Conservation (phyloP, 345 rosid species). For the Aquilaria yunnanensis region DNA sequence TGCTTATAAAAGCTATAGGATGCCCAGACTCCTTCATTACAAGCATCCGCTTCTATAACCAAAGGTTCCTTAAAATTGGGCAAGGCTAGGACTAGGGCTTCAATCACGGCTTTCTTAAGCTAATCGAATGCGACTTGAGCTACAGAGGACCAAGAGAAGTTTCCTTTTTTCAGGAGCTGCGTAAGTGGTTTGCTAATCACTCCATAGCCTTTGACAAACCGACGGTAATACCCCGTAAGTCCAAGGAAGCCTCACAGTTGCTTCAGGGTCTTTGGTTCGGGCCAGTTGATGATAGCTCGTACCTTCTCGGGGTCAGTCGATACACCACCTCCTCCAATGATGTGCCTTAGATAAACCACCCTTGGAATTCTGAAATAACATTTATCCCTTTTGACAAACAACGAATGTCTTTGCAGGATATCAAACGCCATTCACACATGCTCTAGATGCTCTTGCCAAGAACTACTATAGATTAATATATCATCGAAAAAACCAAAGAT, state of each 20-base stretch:
- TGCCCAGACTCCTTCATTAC: background rate
- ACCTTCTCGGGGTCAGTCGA: too few species aligned
- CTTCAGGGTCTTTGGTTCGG: background rate
- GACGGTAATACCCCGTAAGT: too few species aligned
- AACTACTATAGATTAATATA: too few species aligned
- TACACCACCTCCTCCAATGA: too few species aligned
- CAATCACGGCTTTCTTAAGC: background rate
- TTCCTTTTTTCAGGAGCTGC: background rate
- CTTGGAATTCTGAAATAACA: too few species aligned
- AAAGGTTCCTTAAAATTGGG: background rate
- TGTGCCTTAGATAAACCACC: too few species aligned
- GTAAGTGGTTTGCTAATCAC: background rate
- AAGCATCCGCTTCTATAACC: background rate
- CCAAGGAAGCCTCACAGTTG: background rate
- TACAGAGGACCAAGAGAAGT: background rate
- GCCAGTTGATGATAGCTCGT: background rate
- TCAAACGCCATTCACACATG: background rate
- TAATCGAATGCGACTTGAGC: background rate
- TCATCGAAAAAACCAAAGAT: background rate
- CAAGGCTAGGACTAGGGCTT: background rate
- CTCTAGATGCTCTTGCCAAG: background rate
- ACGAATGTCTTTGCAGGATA: background rate
- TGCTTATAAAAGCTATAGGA: background rate
- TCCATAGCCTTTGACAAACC: background rate
- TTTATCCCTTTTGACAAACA: background rate